Percentiles rank a stretch among this genome's conserved stretches.
Conservation (phyloP, 768 basidiomycete genomes). For the Chalciporus piperatus region DNA sequence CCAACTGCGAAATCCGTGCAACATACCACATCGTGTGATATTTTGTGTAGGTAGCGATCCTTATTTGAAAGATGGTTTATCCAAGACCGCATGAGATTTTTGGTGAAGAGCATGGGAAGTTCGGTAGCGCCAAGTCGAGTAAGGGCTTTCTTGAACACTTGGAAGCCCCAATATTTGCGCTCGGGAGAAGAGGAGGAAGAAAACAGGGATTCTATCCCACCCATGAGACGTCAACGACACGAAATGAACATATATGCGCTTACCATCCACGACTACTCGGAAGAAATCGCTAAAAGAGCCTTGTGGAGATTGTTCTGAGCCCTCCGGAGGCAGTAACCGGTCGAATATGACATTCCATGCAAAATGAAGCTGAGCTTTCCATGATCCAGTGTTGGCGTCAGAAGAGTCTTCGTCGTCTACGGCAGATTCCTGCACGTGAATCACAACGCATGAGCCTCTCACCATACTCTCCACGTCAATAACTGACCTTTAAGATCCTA, state of each 20-base stretch:
- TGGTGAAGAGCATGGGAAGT: slow-evolving; percentile 86
- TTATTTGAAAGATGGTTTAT: slow-evolving; percentile 90
- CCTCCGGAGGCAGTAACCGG: slow-evolving; percentile 55
- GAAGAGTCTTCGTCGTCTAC: slow-evolving; percentile 52
- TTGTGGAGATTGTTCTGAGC: slow-evolving; percentile 34
- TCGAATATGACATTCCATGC: slow-evolving; percentile 87
- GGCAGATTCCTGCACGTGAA: slow-evolving; percentile 48
- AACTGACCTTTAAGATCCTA: slow-evolving; percentile 70
- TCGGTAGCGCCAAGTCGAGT: slow-evolving; percentile 60
- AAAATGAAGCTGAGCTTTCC: slow-evolving; percentile 92
- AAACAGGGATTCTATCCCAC: slow-evolving; percentile 74
- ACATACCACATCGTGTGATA: slow-evolving; percentile 77
- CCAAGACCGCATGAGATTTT: slow-evolving; percentile 95
- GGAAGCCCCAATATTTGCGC: slow-evolving; percentile 96
- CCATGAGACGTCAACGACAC: not conserved
- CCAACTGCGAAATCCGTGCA: not conserved
- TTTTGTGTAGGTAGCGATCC: slow-evolving; percentile 88
- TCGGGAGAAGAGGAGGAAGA: slow-evolving; percentile 79
- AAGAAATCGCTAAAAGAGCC: slow-evolving; percentile 90
- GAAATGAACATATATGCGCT: slow-evolving; percentile 18
- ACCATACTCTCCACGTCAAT: not conserved
- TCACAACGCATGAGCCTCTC: slow-evolving; percentile 7
- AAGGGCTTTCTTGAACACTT: slow-evolving; percentile 79
- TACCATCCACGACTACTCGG: slow-evolving; percentile 87
- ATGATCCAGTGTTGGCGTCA: slow-evolving; percentile 53